Conservation (phyloP, 768 basidiomycete genomes). For the Tricholoma bakamatsutake region DNA sequence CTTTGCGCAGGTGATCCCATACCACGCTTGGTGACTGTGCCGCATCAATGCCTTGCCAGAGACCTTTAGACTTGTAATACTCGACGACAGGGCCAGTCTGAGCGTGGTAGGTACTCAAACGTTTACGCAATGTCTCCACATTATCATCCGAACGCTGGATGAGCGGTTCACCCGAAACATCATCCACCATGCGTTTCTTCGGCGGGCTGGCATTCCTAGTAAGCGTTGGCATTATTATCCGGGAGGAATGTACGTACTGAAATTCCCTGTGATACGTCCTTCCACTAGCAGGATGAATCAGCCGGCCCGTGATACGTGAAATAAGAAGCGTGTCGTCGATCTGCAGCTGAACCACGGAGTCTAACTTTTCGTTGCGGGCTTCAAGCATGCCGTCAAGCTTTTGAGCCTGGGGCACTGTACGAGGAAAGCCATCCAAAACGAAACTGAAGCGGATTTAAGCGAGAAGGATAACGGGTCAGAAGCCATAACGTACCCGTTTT, state of each 20-base stretch:
- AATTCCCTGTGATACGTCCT: slow-evolving; percentile 95
- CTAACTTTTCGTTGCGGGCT: slow-evolving; percentile 77
- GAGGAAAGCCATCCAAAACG: slow-evolving; percentile 98
- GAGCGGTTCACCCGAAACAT: slow-evolving; percentile 91
- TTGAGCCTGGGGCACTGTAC: slow-evolving; percentile 93
- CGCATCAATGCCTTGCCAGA: slow-evolving; percentile 91
- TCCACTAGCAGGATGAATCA: slow-evolving; percentile 87
- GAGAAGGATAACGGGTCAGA: slow-evolving; percentile 3
- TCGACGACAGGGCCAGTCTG: slow-evolving; percentile 96
- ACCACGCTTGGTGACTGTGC: slow-evolving; percentile 90
- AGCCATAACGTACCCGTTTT: slow-evolving; percentile 79
- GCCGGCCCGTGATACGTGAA: slow-evolving; percentile 93
- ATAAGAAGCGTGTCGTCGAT: slow-evolving; percentile 95
- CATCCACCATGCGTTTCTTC: slow-evolving; percentile 92
- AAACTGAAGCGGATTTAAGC: slow-evolving; percentile 53
- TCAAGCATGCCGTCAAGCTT: slow-evolving; percentile 92
- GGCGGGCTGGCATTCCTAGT: slow-evolving; percentile 64
- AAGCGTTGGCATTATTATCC: slow-evolving; percentile 3
- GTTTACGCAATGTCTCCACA: slow-evolving; percentile 88
- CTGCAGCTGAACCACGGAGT: slow-evolving; percentile 87
- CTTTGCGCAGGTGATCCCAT: slow-evolving; percentile 73
- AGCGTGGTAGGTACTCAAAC: slow-evolving; percentile 81
- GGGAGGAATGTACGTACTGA: slow-evolving; percentile 50
- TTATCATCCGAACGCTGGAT: slow-evolving; percentile 98
- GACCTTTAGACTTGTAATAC: slow-evolving; percentile 88